Evolutionary conservation across 2,329 filamentous ascomycete species (phyloP), one percentile per base, ranked within the genome.

Genomic region (Huntiella savannae): DNA sequence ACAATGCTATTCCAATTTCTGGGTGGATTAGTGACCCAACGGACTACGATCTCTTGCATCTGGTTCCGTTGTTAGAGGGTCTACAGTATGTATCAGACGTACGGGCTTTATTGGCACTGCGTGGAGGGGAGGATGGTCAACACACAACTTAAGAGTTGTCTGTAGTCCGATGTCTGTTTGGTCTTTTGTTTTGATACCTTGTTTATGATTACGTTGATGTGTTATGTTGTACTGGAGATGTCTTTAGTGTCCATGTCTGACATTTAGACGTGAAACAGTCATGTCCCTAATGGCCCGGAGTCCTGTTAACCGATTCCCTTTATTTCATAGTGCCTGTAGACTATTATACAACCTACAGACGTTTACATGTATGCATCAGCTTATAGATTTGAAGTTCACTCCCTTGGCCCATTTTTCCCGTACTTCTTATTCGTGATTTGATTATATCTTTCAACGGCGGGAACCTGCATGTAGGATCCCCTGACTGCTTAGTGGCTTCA

Each of bases 1-100:
- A 98, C 62, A 98, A 98, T 65, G 91, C 91, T 43, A 95, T 98
- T 57, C 91, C 91, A 3, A 96, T 98, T 59, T 88, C 96, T 66
- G 91, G 91, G 58, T 98, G 91, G 91, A 96, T 98, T 64, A 94
- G 80, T 61, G 91, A 98, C 64, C 91, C 91, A 16, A 96, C 91
- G 19, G 91, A 98, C 63, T 91, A 87, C 59, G 88, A 95, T 59
- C 69, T 98, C 53, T 71, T 96, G 61, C 85, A 96, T 62, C 70
- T 98, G 50, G 78, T 98, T 49, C 91, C 91, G 32, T 69, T 96
- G 56, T 70, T 98, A 39, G 91, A 98, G 64, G 91, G 85, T 13
- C 65, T 98, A 57, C 91, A 96, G 65, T 94, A 96, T 63, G 87
- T 91, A 54, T 93, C 88, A 45, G 91, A 98, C 63, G 88, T 98